Evolutionary conservation across 2,329 filamentous ascomycete genomes (phyloP), one percentile per base, ranked within the genome.

Genomic region (Trichoderma sp.): DNA sequence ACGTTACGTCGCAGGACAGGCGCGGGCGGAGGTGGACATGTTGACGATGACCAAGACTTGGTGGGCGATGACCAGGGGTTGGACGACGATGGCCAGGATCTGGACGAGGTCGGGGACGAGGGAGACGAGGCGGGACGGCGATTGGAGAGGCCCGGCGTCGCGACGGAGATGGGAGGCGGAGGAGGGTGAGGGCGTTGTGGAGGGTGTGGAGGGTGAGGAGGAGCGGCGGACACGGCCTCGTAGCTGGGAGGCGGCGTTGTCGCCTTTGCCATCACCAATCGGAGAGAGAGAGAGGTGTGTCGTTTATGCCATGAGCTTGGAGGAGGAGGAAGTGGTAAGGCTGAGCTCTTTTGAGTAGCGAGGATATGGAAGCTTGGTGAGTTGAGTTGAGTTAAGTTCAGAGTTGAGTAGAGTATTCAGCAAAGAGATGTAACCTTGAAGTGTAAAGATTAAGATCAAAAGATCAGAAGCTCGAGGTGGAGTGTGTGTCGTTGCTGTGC

Each of bases 301-400:
- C 35, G n/a, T n/a, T 72, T 76, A 78, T 76, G 78, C 78, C 78
- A 79, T 79, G 77, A 63, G 75, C n/a, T 27, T 18, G 27, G 6
- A 12, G 33, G 59, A 24, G 38, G 18, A 41, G 38, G 38, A 41
- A 8, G 38, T 16, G 14, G 38, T 29, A 9, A 41, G 63, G 24
- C 27, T 50, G 33, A 24, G 31, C 29, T 41, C 1, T 33, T 41
- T 27, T n/a, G 59, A 62, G 31, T 18, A 18, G 27, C 16, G 24
- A n/a, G 27, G 24, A 53, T 6, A 68, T n/a, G 24, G 24, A 24
- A 38, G n/a, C 27, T 18, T 24, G 50, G 66, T 5, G 9, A 59
- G 31, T 16, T 3, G 66, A 27, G 21, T 18, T 35, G 21, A n/a
- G 50, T 1, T 33, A 33, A 21, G 45, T 21, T 7, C 8, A 24